These are phyloP conservation scores for Buddleja alternifolia DNA, from an alignment of 257 asterid genomes.

Conservation along the genomic window DNA sequence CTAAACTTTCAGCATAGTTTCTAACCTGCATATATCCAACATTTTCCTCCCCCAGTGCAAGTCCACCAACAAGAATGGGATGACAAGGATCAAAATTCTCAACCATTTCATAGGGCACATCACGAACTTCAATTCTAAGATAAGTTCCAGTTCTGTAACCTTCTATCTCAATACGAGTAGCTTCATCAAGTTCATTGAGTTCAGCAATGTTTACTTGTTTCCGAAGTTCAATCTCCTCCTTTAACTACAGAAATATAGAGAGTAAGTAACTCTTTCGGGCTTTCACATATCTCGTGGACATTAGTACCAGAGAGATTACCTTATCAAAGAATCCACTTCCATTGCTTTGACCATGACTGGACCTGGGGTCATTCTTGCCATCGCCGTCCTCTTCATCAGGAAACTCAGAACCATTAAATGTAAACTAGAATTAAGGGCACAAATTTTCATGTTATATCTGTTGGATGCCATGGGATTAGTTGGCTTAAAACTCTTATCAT, in stretches of 20 bases:
- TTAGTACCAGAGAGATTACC: conserved; percentile 49
- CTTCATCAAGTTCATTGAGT: conserved; percentile 89
- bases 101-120: conserved; percentile 92
- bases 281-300: conserved; percentile 16
- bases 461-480: conserved; percentile 22
- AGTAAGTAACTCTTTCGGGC: conserved; percentile 16
- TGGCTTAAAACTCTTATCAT: neutral
- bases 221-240: conserved; percentile 85
- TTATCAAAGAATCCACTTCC: conserved; percentile 76
- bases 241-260: conserved; percentile 53
- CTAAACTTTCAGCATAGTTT: conserved; percentile 12
- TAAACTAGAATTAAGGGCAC: conserved; percentile 64
- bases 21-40: conserved; percentile 97
- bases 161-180: conserved; percentile 77
- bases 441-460: conserved; percentile 24
- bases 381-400: conserved; percentile 65
- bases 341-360: conserved; percentile 51
- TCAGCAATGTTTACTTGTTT: conserved; percentile 83
- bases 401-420: conserved; percentile 57
- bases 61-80: conserved; percentile 93
- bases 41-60: conserved; percentile 86
- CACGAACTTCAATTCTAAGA: conserved; percentile 83
- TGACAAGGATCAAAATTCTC: conserved; percentile 92
- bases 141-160: conserved; percentile 92
- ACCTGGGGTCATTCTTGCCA: conserved; percentile 48